These are phyloP conservation scores for Gryganskiella cystojenkinii DNA, from an alignment of 192 early-diverging fungal genomes.

Conservation along the genomic window DNA sequence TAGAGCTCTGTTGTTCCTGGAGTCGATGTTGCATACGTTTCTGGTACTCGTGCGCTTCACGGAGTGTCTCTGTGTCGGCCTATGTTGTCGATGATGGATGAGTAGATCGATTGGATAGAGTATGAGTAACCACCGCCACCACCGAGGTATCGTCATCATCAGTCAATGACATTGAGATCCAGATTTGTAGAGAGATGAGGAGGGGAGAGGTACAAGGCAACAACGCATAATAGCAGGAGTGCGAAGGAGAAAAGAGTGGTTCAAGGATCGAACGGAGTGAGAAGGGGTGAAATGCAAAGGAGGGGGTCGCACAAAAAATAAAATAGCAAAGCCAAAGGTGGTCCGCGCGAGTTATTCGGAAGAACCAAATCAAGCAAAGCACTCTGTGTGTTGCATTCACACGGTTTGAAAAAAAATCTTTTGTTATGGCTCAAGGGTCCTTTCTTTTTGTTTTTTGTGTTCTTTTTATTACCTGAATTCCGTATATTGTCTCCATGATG, in stretches of 20 bases:
- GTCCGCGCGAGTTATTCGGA: no score
- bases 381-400: no score
- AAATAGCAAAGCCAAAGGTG: no score
- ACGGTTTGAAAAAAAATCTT: background rate
- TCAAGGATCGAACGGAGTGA: no score
- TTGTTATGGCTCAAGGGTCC: background rate
- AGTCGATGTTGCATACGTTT: slow-evolving; percentile 18
- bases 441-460: background rate
- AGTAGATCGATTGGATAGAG: background rate
- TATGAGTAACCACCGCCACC: background rate
- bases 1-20: slow-evolving; percentile 21
- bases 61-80: slow-evolving; percentile 38
- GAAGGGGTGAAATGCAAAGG: background rate
- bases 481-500: slow-evolving; percentile 48
- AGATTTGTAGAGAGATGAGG: no score
- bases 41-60: slow-evolving; percentile 41
- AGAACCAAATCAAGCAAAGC: no score
- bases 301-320: no score
- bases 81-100: background rate
- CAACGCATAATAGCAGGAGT: no score
- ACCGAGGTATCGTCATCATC: no score
- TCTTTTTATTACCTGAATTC: slow-evolving; percentile 27
- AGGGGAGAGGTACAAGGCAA: background rate
- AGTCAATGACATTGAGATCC: no score
- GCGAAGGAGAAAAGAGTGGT: no score